Evolutionary conservation across 2,329 filamentous ascomycete species (phyloP), one percentile per base, ranked within the genome.

Genomic region (Aspergillus versicolor): DNA sequence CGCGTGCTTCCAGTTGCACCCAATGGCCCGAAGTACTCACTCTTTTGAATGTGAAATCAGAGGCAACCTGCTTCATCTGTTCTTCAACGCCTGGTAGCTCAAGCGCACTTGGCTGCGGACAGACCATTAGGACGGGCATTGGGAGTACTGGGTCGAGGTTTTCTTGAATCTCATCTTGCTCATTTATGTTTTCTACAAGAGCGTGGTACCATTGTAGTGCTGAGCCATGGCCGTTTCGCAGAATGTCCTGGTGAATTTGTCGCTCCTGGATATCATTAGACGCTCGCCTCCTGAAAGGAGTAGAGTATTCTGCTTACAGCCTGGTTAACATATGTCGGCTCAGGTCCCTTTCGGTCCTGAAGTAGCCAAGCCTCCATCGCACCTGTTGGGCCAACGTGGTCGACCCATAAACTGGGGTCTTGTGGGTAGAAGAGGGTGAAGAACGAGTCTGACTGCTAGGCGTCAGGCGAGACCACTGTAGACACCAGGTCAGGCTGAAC

Each of bases 121-220:
- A 56, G 5, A 68, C 22, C 54, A 62, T 55, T 24, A 68, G 49
- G 22, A 63, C 57, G 7, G 63, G 66, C 48, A 63, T 60, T 17
- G 57, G n/a, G 6, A 69, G 49, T 3, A 53, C 57, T 6, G 52
- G 37, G 7, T 61, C 32, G 9, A 69, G 30, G 3, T 57, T 43
- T 15, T 52, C 59, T 19, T 62, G 34, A 3, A 53, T 13, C 40
- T 67, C 65, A 30, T 68, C 64, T 19, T 65, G 50, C 27, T 56
- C 45, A 27, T 68, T 67, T 37, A 68, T 34, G 43, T 68, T 67
- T 24, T 40, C 27, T 8, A 61, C 57, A 13, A 65, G 40, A 13
- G 58, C 59, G 3, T 57, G 58, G 40, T 70, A 70, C 67, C 67
- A 69, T n/a, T 66, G 66, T 4, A 64, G 49, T 11, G 66, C 59